Evolutionary conservation across 306 rosid genomes (phyloP), one percentile per base, ranked within the genome.

Genomic region (Gleditsia sinensis): DNA sequence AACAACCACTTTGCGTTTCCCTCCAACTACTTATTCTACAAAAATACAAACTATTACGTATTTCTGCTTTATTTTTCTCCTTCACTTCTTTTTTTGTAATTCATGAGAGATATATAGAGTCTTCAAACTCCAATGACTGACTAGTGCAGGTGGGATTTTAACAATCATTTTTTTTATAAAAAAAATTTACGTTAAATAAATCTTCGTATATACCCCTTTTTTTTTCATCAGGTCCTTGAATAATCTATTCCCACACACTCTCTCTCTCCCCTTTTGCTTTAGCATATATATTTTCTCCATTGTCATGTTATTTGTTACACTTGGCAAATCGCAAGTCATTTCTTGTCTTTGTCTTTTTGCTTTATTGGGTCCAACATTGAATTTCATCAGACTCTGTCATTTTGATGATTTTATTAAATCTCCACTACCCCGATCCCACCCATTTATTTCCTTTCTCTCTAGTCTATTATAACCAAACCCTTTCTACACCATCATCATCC

Each of bases 291-390:
- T 51, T 79, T 51, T 81, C 58, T 59, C 40, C 83, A 50, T 81
- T 84, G 92, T 40, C 10, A 40, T 84, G 92, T 40, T 40, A 40
- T 40, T 7, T 40, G 45, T 86, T 90, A 86, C 81, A 89, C n/a
- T n/a, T 83, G 89, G 85, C 86, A 82, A 56, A 72, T 75, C 71
- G 50, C 86, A 88, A 88, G 91, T 88, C 90, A 88, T 85, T 81
- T 88, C 87, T 82, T 85, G 86, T 88, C 90, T 49, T 82, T 69
- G 80, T 43, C 79, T 83, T 56, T 74, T 80, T 42, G 78, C 90
- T 80, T 83, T 75, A 75, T 77, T 71, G 69, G 71, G 76, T 82
- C 77, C 88, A 40, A 75, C 86, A 85, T 84, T 77, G 88, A 81
- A 84, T 86, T 82, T 86, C 82, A 65, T 69, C 81, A 27, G 62